phyloP scores from a whole-genome alignment of 2,329 filamentous ascomycete genomes.

The Hirsutella rhossiliensis region DNA sequence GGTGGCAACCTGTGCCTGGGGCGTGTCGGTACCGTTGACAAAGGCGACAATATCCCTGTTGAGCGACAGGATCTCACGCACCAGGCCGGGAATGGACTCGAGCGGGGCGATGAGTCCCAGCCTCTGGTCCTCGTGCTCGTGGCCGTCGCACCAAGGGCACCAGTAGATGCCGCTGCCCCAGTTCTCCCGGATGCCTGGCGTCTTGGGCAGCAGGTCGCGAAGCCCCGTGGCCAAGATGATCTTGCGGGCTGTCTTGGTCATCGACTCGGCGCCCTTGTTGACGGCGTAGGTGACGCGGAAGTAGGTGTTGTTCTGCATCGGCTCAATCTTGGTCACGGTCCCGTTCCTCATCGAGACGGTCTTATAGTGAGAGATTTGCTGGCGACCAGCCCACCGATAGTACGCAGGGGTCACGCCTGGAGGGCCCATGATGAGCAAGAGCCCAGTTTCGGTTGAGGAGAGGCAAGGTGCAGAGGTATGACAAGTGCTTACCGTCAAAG shows the following conservation, averaged over 20 bases:
- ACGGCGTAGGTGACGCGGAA: conserved; percentile 28
- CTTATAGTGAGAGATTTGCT: conserved; percentile 38
- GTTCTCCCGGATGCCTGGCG: conserved; percentile 39
- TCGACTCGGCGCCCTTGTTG: conserved; percentile 5
- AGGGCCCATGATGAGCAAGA: not conserved
- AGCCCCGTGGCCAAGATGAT: conserved; percentile 47
- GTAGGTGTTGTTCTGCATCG: conserved; percentile 24
- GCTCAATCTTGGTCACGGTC: conserved; percentile 33
- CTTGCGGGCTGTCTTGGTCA: conserved; percentile 34
- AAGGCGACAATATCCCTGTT: conserved; percentile 44
- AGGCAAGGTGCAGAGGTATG: not conserved
- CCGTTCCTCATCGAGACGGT: conserved; percentile 38
- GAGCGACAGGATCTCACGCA: conserved; percentile 40
- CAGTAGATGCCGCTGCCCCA: conserved; percentile 50
- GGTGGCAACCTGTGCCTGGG: conserved; percentile 24
- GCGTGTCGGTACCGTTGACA: conserved; percentile 46
- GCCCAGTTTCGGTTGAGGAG: no score
- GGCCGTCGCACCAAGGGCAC: conserved; percentile 54
- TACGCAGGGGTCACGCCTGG: conserved; percentile 41
- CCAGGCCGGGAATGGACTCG: conserved; percentile 27
- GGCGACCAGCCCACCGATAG: conserved; percentile 40
- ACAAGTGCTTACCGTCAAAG: conserved; percentile 34
- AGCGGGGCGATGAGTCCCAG: conserved; percentile 40
- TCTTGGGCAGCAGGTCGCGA: conserved; percentile 38
- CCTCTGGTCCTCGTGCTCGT: conserved; percentile 46